Conservation (phyloP, 129 eudicot genomes). For the Escallonia herrerae region DNA sequence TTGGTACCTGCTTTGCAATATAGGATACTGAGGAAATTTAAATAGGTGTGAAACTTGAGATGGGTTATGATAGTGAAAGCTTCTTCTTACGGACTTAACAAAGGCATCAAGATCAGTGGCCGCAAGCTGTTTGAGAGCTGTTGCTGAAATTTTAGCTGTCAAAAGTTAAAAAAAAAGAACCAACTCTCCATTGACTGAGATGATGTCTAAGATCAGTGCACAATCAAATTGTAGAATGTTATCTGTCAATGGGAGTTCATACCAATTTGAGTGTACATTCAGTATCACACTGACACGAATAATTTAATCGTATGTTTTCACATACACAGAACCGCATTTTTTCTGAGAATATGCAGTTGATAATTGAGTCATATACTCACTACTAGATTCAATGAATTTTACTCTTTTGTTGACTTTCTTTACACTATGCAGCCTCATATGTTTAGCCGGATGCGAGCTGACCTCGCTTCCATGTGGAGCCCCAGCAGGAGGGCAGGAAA, state of each 20-base stretch:
- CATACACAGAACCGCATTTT: too few species aligned
- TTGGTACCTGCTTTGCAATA: too few species aligned
- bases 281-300: too few species aligned
- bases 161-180: too few species aligned
- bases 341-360: slow-evolving; percentile 7
- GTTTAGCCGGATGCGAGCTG: slow-evolving; percentile 77
- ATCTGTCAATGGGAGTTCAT: neutral
- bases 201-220: neutral
- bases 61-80: too few species aligned
- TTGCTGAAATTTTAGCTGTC: too few species aligned
- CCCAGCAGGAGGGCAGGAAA: slow-evolving; percentile 44
- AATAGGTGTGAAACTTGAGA: too few species aligned
- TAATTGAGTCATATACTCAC: slow-evolving; percentile 11
- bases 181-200: neutral
- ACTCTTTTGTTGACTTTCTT: slow-evolving; percentile 6
- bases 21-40: too few species aligned
- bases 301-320: too few species aligned
- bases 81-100: too few species aligned
- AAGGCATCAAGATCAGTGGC: too few species aligned
- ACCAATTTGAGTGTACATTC: neutral
- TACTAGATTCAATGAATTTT: slow-evolving; percentile 7
- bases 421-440: slow-evolving; percentile 64
- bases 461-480: slow-evolving; percentile 93
- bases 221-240: neutral
- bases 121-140: too few species aligned